Percentiles rank a stretch among this genome's conserved stretches.
Conservation (phyloP, 1,284 basidiomycete species). For the Naganishia albida region DNA sequence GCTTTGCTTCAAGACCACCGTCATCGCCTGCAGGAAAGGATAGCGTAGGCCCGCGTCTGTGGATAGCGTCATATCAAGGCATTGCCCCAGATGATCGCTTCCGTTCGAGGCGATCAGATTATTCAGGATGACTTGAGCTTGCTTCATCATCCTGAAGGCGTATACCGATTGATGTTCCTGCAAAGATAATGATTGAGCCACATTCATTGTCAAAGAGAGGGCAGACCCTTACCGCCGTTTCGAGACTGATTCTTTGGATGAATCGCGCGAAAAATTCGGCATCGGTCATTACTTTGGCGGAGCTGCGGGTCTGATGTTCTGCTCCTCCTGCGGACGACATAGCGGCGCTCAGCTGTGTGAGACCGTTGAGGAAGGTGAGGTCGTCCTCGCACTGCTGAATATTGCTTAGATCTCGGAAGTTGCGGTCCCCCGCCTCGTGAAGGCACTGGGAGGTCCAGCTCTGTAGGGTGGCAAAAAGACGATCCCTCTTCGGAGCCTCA, state of each 20-base stretch:
- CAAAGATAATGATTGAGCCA: neutral
- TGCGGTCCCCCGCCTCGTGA: slow-evolving; percentile 10
- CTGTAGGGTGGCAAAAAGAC: slow-evolving; percentile 10
- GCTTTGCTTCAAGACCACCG: slow-evolving; percentile 17
- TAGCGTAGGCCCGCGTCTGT: slow-evolving; percentile 11
- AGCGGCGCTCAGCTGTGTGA: slow-evolving; percentile 19
- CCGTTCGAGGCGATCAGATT: slow-evolving; percentile 24
- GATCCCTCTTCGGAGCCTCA: slow-evolving; percentile 13
- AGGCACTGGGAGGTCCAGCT: slow-evolving; percentile 23
- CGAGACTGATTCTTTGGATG: slow-evolving; percentile 16
- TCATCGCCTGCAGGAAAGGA: slow-evolving; percentile 26
- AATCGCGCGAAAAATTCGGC: slow-evolving; percentile 26
- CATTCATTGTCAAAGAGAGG: no score
- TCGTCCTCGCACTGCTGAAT: slow-evolving; percentile 27
- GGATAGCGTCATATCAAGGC: slow-evolving; percentile 21
- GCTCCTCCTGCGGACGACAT: slow-evolving; percentile 3
- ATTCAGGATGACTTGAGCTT: slow-evolving; percentile 22
- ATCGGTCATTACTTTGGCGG: slow-evolving; percentile 10
- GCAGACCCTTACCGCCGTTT: slow-evolving; percentile 10
- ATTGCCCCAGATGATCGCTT: slow-evolving; percentile 17
- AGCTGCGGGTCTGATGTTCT: slow-evolving; percentile 3
- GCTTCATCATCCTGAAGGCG: slow-evolving; percentile 21
- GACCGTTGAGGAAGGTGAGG: slow-evolving; percentile 15
- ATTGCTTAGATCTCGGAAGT: slow-evolving; percentile 21
- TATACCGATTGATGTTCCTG: slow-evolving; percentile 24